A percentile compares a stretch with the other conserved stretches of the same genome.
phyloP scores from a whole-genome alignment of 2,329 filamentous ascomycete species.

The Colletotrichum sp. region DNA sequence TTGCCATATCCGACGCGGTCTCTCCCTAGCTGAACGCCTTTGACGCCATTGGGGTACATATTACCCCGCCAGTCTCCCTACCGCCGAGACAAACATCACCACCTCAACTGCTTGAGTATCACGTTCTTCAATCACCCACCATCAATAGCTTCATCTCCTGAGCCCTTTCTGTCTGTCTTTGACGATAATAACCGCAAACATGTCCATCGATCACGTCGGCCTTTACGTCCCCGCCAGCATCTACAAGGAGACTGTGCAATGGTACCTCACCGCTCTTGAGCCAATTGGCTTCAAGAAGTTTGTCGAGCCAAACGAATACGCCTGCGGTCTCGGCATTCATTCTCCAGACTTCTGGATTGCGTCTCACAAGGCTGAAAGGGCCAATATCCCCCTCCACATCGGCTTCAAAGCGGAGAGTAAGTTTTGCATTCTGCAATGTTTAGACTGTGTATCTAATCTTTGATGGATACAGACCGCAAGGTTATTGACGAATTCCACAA shows the following conservation, averaged over 20 bases:
- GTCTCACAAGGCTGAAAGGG: slow-evolving; percentile 9
- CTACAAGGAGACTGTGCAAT: slow-evolving; percentile 31
- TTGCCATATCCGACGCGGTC: neutral
- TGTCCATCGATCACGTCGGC: slow-evolving; percentile 40
- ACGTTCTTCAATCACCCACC: neutral
- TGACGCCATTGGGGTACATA: neutral
- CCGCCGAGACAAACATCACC: neutral
- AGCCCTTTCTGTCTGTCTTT: neutral
- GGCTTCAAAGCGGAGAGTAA: slow-evolving; percentile 36
- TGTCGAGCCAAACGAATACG: slow-evolving; percentile 29
- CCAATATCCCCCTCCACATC: slow-evolving; percentile 29
- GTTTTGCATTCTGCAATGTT: neutral
- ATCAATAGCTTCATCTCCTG: neutral
- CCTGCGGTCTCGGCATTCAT: slow-evolving; percentile 35
- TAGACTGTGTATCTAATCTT: rapidly evolving
- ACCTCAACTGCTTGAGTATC: neutral
- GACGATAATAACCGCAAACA: slow-evolving; percentile 17
- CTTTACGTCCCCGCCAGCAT: slow-evolving; percentile 32
- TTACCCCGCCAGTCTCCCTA: neutral
- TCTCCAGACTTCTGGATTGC: slow-evolving; percentile 36
- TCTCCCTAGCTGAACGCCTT: neutral
- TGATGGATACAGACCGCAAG: slow-evolving; percentile 35
- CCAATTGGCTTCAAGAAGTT: slow-evolving; percentile 39
- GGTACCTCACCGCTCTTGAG: slow-evolving; percentile 39
- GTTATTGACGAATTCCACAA: slow-evolving; percentile 50